Base-by-base conservation (phyloP, 1,284 basidiomycete genomes). In the Ustilago bromivora region DNA sequence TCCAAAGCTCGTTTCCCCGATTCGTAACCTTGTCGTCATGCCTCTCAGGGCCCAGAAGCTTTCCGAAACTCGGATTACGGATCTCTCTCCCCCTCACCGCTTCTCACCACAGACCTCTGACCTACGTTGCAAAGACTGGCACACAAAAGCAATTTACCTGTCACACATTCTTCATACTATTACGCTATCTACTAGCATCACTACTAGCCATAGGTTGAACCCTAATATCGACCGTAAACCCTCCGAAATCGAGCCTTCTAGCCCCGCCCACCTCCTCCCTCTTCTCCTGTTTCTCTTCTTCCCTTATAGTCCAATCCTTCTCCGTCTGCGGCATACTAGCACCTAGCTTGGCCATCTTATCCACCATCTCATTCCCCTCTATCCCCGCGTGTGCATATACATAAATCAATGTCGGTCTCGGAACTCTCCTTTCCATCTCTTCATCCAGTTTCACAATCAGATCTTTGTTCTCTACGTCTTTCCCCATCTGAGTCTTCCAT, bases 331-430 rank as follows among this genome's bases (percentile, higher is more conserved):
- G 4, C 49, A 51, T 31, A 28, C 46, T 36, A 9, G 78, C 79
- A 8, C 79, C 79, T 11, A 63, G 23, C 35, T 72, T 76, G 1
- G 79, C 79, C 46, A 81, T 65, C 13, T 61, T 57, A 84, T 95
- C 94, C 1, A 93, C 94, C 63, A 90, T 90, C 65, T 94, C 93
- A 83, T 95, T 95, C 2, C 93, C 93, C 60, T 87, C 86, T 46
- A 90, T 88, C 1, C 92, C 92, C 4, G 87, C 88, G 76, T 95
- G 94, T 0, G 91, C 93, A 61, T 89, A 89, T 56, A 95, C 92
- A 71, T 93, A 89, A 64, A 89, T 85, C 13, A 94, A 87, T 19
- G 85, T 84, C 5, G 82, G 79, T 6, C 67, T 62, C 2, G 53
- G 40, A 9, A 15, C 11, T 11, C 65, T 61, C 11, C 31, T 12